Evolutionary conservation across 805 yeast genomes (phyloP), one percentile per base, ranked within the genome.

Genomic region (Jamesozyma piceae): DNA sequence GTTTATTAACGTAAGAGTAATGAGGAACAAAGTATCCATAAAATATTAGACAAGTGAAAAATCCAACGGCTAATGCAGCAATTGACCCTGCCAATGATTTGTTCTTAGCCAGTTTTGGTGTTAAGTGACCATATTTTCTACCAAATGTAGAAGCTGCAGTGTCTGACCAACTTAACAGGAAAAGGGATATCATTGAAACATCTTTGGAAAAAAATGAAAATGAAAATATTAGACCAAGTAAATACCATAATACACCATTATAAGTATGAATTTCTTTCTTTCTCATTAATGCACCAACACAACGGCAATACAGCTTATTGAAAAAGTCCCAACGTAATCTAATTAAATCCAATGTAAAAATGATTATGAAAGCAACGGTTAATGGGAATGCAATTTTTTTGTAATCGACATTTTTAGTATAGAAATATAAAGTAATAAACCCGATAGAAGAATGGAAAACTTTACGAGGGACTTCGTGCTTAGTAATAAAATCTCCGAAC

Each of bases 131-230:
- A 60, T 67, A 90, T 43, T 74, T 75, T 50, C 98, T 73, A 32
- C 98, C 98, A 56, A 89, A 65, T 0, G 96, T 86, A 3, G 96
- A 86, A 2, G 98, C 98, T 2, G 97, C 90, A 9, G 97, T 87
- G 58, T 92, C 98, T 4, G 95, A 88, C 97, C 97, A 92, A 57
- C 96, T 84, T 48, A 92, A 73, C 39, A 90, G 68, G 49, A 88
- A 69, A 3, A 88, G 78, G 19, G 95, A 71, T 67, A 87, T 71
- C 22, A 89, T 68, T 1, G 81, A 71, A 38, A 92, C 79, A 55
- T 92, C 98, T 64, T 87, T 86, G 13, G 90, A 79, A 53, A 78
- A 81, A 19, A 78, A 62, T 1, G 71, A 48, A 54, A 88, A 84
- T 9, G 88, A 86, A 49, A 86, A 65, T 21, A 77, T 66, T 37